Base-by-base conservation (phyloP, 257 asterid species). In the Primulina huaijiensis region DNA sequence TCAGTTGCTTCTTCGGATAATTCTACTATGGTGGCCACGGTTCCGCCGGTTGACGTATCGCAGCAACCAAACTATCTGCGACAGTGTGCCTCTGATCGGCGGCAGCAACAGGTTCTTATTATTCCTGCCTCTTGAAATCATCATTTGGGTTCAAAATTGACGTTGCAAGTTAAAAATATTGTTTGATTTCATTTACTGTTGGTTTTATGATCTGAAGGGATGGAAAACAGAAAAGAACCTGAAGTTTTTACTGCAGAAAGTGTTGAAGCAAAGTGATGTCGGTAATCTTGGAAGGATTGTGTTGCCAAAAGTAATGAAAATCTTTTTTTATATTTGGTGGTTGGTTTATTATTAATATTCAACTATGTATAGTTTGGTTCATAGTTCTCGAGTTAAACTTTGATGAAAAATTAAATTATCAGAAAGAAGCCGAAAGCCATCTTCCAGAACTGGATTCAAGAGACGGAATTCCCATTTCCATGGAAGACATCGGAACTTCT, bases 231-330 rank as follows among this genome's bases (percentile, higher is more conserved):
- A 91, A 72, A 89, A 88, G 81, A 91, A 88, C 75, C 77, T 94
- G 82, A 89, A 86, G 79, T 89, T 91, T 78, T 76, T 94, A 83
- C 83, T 94, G 75, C 99, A 94, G 90, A 94, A 94, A 77, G 99
- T 94, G 62, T 76, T 94, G 82, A 94, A 94, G 84, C 99, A 94
- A 80, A 94, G 99, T 61, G 98, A 94, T 79, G 97, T 94, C 70
- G 99, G 99, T 59, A 89, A 77, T 72, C 84, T 94, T 5, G 99
- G 99, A 62, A 88, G 99, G 76, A 94, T 94, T 37, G 99, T 94
- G 72, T 70, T 94, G 82, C 99, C 99, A 40, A 94, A 94, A 69
- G 99, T 94, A 84, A 62, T 17, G 31, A 6, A 7, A 14, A 37
- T 59, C 6, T 61, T 60, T 50, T 30, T 30, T 61, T 6, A 1